Evolutionary conservation across 257 asterid genomes (phyloP).

Genomic region (Solanum appendiculatum): DNA sequence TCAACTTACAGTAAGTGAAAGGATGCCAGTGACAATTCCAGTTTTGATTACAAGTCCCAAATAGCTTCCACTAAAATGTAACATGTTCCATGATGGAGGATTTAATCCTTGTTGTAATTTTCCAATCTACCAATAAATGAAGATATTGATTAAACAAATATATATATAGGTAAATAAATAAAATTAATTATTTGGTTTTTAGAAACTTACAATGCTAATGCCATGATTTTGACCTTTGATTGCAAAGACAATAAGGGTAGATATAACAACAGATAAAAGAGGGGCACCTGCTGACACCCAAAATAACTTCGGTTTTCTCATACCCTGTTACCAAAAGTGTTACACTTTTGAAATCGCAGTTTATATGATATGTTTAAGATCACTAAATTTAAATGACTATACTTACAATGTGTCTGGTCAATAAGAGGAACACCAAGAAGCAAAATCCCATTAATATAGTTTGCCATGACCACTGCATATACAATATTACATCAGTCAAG

Average conservation of each 20-base stretch:
- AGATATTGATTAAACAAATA: background rate
- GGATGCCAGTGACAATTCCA: constrained; percentile 74
- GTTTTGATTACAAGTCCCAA: constrained; percentile 64
- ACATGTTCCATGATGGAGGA: constrained; percentile 90
- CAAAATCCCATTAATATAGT: constrained; percentile 82
- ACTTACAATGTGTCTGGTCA: constrained; percentile 70
- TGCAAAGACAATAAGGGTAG: constrained; percentile 60
- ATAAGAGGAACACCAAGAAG: constrained; percentile 61
- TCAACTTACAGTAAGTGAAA: constrained; percentile 62
- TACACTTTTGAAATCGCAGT: no score
- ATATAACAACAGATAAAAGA: constrained; percentile 53
- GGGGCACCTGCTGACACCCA: constrained; percentile 99
- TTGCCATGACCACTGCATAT: constrained; percentile 94
- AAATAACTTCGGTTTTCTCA: constrained; percentile 66
- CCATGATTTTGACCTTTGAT: constrained; percentile 73
- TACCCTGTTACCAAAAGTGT: constrained; percentile 31
- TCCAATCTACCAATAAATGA: constrained; percentile 45
- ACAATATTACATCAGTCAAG: background rate
- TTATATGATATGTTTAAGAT: background rate
- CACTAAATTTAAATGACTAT: background rate
- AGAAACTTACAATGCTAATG: constrained; percentile 54
- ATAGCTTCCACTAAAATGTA: constrained; percentile 52
- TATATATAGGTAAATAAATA: background rate
- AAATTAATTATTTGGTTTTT: background rate
- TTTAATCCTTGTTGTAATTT: constrained; percentile 66